These are phyloP conservation scores for Populus pruinosa DNA, from an alignment of 345 rosid genomes.

Conservation along the genomic window DNA sequence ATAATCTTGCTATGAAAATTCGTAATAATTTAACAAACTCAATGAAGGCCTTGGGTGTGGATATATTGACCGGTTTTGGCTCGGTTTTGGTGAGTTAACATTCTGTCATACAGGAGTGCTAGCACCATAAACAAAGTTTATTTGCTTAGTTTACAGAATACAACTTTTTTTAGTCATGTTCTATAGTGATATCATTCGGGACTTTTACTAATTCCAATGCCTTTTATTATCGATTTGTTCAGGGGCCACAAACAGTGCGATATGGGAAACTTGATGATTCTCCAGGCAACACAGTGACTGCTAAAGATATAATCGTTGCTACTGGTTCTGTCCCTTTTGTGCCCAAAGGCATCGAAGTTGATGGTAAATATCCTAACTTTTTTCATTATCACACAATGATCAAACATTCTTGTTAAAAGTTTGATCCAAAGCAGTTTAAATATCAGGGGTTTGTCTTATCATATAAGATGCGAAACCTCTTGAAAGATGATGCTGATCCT, in stretches of 20 bases:
- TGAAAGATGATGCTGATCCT: background rate
- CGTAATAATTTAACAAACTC: conserved; percentile 88
- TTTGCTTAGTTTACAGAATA: background rate
- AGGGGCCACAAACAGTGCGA: conserved; percentile 95
- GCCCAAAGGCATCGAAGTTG: conserved; percentile 98
- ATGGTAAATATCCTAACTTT: conserved; percentile 51
- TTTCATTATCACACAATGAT: background rate
- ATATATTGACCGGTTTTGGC: conserved; percentile 88
- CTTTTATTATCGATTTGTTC: conserved; percentile 15
- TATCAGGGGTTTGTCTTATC: background rate
- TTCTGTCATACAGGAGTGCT: background rate
- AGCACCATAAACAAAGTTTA: background rate
- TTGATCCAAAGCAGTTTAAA: conserved; percentile 4
- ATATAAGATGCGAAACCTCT: background rate
- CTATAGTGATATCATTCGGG: background rate
- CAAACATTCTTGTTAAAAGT: conserved; percentile 1
- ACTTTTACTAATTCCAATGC: conserved; percentile 5
- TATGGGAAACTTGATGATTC: conserved; percentile 56
- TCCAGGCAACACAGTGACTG: conserved; percentile 60
- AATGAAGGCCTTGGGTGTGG: conserved; percentile 91
- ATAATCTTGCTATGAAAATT: conserved; percentile 83
- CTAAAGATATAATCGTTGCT: conserved; percentile 79
- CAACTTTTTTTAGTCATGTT: background rate
- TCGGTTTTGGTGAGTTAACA: conserved; percentile 61
- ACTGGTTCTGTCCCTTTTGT: conserved; percentile 99